phyloP scores from a whole-genome alignment of 2,329 filamentous ascomycete species.

The Harringtonia lauricola region DNA sequence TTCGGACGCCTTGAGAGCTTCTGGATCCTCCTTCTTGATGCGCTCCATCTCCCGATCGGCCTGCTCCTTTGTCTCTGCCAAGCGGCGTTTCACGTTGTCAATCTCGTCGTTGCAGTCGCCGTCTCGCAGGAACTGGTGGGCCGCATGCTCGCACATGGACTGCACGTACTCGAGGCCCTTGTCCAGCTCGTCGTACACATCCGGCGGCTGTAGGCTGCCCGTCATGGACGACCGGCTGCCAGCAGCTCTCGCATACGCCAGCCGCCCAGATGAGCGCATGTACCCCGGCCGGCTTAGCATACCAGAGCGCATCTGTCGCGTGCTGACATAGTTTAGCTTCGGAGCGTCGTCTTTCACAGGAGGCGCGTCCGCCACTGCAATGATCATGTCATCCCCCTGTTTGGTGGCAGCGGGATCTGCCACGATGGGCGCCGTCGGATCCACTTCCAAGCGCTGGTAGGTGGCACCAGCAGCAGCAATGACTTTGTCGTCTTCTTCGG shows the following conservation, averaged over 20 bases:
- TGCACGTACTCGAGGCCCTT: slow-evolving; percentile 72
- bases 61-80: slow-evolving; percentile 51
- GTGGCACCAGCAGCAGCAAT: background rate
- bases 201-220: slow-evolving; percentile 20
- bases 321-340: background rate
- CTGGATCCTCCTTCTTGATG: slow-evolving; percentile 39
- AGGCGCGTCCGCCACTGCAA: background rate
- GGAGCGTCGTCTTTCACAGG: background rate
- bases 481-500: slow-evolving; percentile 21
- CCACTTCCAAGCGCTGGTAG: background rate
- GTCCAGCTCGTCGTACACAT: slow-evolving; percentile 64
- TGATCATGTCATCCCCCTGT: background rate
- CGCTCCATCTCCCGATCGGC: slow-evolving; percentile 50
- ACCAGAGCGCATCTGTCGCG: slow-evolving; percentile 11
- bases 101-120: slow-evolving; percentile 77
- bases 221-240: background rate
- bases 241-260: slow-evolving; percentile 6
- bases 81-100: slow-evolving; percentile 52
- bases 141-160: slow-evolving; percentile 71
- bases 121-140: slow-evolving; percentile 80
- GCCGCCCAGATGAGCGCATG: slow-evolving; percentile 5
- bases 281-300: background rate
- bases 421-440: background rate
- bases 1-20: slow-evolving; percentile 27
- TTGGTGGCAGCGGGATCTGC: background rate